Evolutionary conservation across 768 basidiomycete species (phyloP).

Genomic region (Leccinum olivaceopallidum): DNA sequence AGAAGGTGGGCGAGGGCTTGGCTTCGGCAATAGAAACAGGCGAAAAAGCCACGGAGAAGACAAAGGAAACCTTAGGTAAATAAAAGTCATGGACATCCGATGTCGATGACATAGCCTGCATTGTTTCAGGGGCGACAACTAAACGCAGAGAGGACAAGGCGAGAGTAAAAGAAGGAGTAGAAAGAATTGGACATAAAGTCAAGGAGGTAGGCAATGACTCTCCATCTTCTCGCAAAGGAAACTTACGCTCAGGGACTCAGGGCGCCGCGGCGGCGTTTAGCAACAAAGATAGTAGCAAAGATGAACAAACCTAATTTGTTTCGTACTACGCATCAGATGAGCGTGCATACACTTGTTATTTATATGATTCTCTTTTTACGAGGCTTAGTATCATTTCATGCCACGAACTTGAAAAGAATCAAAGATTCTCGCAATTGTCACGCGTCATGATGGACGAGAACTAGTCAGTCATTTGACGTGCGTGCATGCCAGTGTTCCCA

Average conservation of each 20-base stretch:
- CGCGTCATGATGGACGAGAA: too few species aligned
- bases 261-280: slow-evolving; percentile 5
- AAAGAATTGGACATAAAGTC: slow-evolving; percentile 12
- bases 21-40: slow-evolving; percentile 44
- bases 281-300: slow-evolving; percentile 19
- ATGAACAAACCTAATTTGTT: slow-evolving; percentile 12
- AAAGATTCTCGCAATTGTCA: not conserved
- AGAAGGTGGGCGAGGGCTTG: slow-evolving; percentile 38
- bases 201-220: slow-evolving; percentile 13
- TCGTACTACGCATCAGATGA: not conserved
- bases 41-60: slow-evolving; percentile 39
- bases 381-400: too few species aligned
- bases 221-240: not conserved
- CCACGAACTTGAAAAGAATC: not conserved
- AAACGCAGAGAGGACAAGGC: slow-evolving; percentile 5
- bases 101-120: not conserved
- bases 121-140: slow-evolving; percentile 1
- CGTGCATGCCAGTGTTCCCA: not conserved
- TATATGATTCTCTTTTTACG: too few species aligned
- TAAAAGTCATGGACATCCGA: not conserved
- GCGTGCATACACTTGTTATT: too few species aligned
- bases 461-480: not conserved
- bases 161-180: slow-evolving; percentile 3
- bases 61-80: slow-evolving; percentile 39
- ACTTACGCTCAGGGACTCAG: slow-evolving; percentile 8